Evolutionary conservation across 2,329 filamentous ascomycete species (phyloP), one percentile per base, ranked within the genome.

Genomic region (Incumbomyces delicatus): DNA sequence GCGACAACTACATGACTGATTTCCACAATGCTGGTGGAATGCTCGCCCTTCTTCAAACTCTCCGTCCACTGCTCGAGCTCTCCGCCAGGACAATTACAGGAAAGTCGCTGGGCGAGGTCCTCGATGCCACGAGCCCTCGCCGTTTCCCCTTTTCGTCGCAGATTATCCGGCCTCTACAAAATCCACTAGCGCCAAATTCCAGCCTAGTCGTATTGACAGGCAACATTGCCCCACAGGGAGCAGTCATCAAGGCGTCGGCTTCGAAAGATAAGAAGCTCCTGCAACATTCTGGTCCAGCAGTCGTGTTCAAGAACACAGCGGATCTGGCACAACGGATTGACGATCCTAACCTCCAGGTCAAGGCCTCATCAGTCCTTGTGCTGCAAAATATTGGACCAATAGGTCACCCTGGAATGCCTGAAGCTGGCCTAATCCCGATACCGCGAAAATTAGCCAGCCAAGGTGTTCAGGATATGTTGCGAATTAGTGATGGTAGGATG

Each of bases 401-500:
- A 4, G 72, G 72, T 0, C 72, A 74, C 34, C 72, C 72, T 0
- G 72, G 72, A 0, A 75, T 75, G 72, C 72, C 72, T 1, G 72
- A 75, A 56, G 70, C 72, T 1, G 72, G 72, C 0, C 58, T 74
- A 7, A 72, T 75, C 20, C 72, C 71, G 0, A 70, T 74, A 12
- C 72, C 72, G 0, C 62, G 68, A 13, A 76, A 75, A 48, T 60
- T 76, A 2, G 68, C 62, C 6, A 58, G 57, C 1, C 57, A 65
- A 46, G 73, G 73, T 0, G 70, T 76, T 1, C 65, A 62, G 20
- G 73, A 76, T 53, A 76, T 77, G 73, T 55, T 77, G 22, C 62
- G 74, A 1, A 57, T 77, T 3, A 72, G 68, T 0, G 74, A 78
- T 59, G 74, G 74, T 1, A 62, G 74, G 17, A 77, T 77, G 72